Evolutionary conservation across 768 basidiomycete genomes (phyloP).

Genomic region (Amanita muscaria): DNA sequence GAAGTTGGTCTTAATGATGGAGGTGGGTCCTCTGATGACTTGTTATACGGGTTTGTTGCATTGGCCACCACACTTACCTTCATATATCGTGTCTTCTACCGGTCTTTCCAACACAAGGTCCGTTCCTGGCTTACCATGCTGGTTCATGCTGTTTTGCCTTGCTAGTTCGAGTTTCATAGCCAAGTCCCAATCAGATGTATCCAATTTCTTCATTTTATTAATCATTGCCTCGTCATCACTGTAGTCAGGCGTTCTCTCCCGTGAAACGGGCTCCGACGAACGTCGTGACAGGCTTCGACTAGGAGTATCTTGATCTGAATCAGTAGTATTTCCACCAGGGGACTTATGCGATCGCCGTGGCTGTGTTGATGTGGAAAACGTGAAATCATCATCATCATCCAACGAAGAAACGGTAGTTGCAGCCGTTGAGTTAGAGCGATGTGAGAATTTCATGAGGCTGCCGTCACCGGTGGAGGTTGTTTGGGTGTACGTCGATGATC

Average conservation of each 20-base stretch:
- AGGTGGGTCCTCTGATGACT: conserved; percentile 49
- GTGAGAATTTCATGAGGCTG: conserved; percentile 64
- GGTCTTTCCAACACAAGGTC: conserved; percentile 35
- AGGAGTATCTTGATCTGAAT: conserved; percentile 41
- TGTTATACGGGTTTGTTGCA: conserved; percentile 6
- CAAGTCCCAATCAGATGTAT: conserved; percentile 70
- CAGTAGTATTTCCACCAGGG: conserved; percentile 31
- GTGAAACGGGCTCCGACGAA: conserved; percentile 22
- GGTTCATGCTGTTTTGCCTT: conserved; percentile 74
- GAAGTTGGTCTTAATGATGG: conserved; percentile 46
- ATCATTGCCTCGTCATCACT: conserved; percentile 40
- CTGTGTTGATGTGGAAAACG: conserved; percentile 32
- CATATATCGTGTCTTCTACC: conserved; percentile 65
- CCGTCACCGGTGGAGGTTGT: conserved; percentile 62
- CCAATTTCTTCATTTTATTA: conserved; percentile 31
- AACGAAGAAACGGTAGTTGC: conserved; percentile 53
- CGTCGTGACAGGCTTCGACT: conserved; percentile 25
- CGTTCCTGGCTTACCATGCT: conserved; percentile 39
- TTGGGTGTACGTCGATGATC: conserved; percentile 65
- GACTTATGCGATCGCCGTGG: conserved; percentile 41
- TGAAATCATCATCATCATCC: conserved; percentile 51
- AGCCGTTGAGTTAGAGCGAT: conserved; percentile 59
- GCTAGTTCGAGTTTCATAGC: conserved; percentile 75
- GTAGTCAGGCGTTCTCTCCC: conserved; percentile 34
- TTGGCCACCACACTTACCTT: conserved; percentile 40